Evolutionary conservation across 192 early-diverging fungal genomes (phyloP).

Genomic region (Dimargaris cristalligena): DNA sequence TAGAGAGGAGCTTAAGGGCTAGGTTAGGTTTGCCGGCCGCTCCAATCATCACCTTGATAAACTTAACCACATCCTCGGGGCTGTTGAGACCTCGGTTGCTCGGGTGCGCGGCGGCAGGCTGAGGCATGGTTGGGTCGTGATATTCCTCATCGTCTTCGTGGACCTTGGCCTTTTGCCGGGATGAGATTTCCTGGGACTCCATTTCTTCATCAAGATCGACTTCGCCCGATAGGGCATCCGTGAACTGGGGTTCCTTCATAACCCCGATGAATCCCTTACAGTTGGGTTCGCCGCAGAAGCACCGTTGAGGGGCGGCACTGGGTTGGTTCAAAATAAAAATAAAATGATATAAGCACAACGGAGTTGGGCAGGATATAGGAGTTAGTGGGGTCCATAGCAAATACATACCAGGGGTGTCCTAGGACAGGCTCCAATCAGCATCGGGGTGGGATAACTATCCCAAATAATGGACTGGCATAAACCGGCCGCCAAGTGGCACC

Average conservation of each 20-base stretch:
- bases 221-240: conserved; percentile 33
- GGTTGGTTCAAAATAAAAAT: no score
- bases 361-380: no score
- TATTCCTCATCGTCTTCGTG: conserved; percentile 35
- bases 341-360: no score
- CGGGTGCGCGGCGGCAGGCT: conserved; percentile 18
- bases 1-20: conserved; percentile 37
- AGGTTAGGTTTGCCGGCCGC: conserved; percentile 33
- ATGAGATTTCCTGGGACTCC: conserved; percentile 32
- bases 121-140: conserved; percentile 21
- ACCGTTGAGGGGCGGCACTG: conserved; percentile 77
- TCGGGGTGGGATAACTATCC: no score
- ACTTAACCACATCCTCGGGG: conserved; percentile 53
- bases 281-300: conserved; percentile 74
- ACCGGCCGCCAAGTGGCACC: no score
- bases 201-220: conserved; percentile 37
- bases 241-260: conserved; percentile 33
- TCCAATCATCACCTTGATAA: conserved; percentile 58
- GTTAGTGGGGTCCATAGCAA: no score
- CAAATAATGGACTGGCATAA: no score
- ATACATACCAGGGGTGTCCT: no score
- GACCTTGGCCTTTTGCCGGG: conserved; percentile 34
- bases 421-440: no score
- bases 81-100: conserved; percentile 35
- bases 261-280: conserved; percentile 91